These are phyloP conservation scores for Fusarium odoratissimum DNA, from an alignment of 2,329 filamentous ascomycete genomes.

Conservation along the genomic window DNA sequence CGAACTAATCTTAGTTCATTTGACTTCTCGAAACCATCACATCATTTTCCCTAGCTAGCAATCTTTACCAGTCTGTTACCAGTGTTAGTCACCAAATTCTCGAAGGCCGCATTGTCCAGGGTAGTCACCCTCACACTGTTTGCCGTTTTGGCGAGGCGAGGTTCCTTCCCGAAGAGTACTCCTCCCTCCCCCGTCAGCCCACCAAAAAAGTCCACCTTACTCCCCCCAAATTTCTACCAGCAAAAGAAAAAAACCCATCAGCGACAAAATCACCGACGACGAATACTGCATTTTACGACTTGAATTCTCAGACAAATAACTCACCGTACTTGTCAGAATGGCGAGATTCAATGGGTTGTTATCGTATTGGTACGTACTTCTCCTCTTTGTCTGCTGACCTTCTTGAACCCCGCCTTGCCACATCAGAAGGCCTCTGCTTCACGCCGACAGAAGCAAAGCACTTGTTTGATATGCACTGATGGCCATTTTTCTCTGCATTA, in stretches of 20 bases:
- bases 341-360: background rate
- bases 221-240: conserved; percentile 33
- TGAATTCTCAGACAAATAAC: background rate
- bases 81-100: background rate
- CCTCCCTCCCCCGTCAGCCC: conserved; percentile 22
- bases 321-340: background rate
- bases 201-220: conserved; percentile 26
- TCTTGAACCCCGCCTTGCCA: conserved; percentile 26
- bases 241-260: conserved; percentile 13
- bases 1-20: background rate
- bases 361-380: conserved; percentile 1
- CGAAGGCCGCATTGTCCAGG: background rate
- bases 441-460: conserved; percentile 4
- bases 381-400: conserved; percentile 33
- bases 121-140: conserved; percentile 1
- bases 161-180: conserved; percentile 23
- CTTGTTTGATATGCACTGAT: background rate
- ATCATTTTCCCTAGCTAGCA: background rate
- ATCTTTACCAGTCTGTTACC: background rate
- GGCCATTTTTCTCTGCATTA: background rate
- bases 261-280: background rate
- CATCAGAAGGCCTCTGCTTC: conserved; percentile 20
- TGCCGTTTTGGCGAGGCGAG: conserved; percentile 17
- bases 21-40: background rate
- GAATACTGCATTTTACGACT: background rate